A percentile compares a stretch with the other conserved stretches of the same genome.
Conservation (phyloP, 139 green algal species). For the Trebouxia sp. region DNA sequence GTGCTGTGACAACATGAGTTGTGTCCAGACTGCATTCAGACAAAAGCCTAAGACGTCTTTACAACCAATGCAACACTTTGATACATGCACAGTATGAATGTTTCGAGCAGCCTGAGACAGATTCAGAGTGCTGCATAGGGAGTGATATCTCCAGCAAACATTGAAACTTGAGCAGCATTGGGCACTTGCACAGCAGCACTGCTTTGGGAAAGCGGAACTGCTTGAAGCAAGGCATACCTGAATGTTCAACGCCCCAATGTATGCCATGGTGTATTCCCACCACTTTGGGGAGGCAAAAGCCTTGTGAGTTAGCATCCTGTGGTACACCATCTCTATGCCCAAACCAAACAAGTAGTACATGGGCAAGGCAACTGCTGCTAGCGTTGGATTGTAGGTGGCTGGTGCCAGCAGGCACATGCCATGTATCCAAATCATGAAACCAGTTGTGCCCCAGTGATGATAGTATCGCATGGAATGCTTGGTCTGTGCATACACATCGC, state of each 20-base stretch:
- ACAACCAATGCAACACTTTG: too few relatives aligned
- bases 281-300: conserved; percentile 22
- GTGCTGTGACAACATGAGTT: too few relatives aligned
- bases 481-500: conserved; percentile 18
- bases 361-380: conserved; percentile 87
- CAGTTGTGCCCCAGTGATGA: conserved; percentile 21
- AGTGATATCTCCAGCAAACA: too few relatives aligned
- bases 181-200: not conserved
- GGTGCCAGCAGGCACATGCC: conserved; percentile 69
- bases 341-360: conserved; percentile 77
- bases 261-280: conserved; percentile 28
- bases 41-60: too few relatives aligned
- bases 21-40: too few relatives aligned
- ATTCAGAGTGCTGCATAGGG: too few relatives aligned
- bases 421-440: conserved; percentile 83
- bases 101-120: too few relatives aligned
- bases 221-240: not conserved
- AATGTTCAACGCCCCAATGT: conserved; percentile 28
- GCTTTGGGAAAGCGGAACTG: not conserved
- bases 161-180: not conserved
- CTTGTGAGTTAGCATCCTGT: conserved; percentile 28
- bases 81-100: too few relatives aligned
- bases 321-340: conserved; percentile 73
- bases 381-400: conserved; percentile 76
- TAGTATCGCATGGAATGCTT: conserved; percentile 24